Conservation (phyloP, 257 asterid genomes). For the Gentiana macrophylla region DNA sequence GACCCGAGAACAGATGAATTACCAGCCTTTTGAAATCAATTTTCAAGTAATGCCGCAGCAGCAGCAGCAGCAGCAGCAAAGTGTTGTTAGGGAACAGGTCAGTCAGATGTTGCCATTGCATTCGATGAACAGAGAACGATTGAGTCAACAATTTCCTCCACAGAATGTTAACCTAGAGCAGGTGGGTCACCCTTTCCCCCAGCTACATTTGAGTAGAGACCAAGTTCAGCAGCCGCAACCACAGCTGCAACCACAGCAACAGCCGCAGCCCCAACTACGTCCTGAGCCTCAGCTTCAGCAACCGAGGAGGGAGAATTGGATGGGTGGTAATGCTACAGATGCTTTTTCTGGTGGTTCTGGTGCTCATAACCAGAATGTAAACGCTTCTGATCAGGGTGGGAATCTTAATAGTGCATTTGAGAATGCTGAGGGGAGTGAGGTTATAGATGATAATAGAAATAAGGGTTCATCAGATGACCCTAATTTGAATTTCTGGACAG, state of each 20-base stretch:
- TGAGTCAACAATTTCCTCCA: slow-evolving; percentile 4
- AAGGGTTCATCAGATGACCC: slow-evolving; percentile 20
- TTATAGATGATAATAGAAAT: slow-evolving; percentile 17
- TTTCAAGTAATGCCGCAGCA: background rate
- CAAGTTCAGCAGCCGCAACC: slow-evolving; percentile 5
- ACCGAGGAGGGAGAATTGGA: too few species aligned
- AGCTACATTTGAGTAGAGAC: too few species aligned
- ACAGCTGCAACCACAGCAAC: background rate
- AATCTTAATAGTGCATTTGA: slow-evolving; percentile 14
- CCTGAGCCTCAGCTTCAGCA: too few species aligned
- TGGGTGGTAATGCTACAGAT: background rate
- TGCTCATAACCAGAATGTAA: slow-evolving; percentile 15
- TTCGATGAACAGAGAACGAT: slow-evolving; percentile 6
- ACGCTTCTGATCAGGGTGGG: slow-evolving; percentile 19
- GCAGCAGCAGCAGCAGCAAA: slow-evolving; percentile 1
- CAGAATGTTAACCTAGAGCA: too few species aligned
- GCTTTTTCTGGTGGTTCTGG: slow-evolving; percentile 8
- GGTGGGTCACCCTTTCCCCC: too few species aligned
- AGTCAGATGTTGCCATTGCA: slow-evolving; percentile 6
- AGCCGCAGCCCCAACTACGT: background rate
- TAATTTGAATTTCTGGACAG: slow-evolving; percentile 44
- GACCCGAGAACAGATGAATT: slow-evolving; percentile 12
- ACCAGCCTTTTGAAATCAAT: slow-evolving; percentile 10
- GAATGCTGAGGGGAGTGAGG: slow-evolving; percentile 14
- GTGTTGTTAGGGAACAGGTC: background rate